Evolutionary conservation across 192 early-diverging fungal species (phyloP), one percentile per base, ranked within the genome.

Genomic region (Linnemannia elongata): DNA sequence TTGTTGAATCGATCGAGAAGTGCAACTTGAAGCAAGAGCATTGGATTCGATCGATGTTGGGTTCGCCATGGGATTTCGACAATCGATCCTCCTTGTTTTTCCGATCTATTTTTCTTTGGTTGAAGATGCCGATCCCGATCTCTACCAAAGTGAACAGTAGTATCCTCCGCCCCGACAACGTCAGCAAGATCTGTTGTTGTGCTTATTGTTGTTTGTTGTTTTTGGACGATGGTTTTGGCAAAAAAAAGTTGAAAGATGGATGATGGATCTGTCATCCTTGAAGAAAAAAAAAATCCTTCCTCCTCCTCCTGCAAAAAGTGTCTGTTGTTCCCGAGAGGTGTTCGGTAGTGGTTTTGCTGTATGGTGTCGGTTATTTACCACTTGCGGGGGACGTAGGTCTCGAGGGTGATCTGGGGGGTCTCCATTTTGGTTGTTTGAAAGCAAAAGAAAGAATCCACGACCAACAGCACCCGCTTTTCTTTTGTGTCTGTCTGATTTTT

Each of bases 381-480:
- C 85, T 87, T 87, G 85, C 85, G 85, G 85, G 85, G 85, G 80
- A 81, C 73, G 85, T 87, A 87, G 79, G 85, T 78, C 85, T 87
- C 85, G 76, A 87, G 85, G 80, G 85, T 87, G 72, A 87, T 80
- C 79, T 87, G 78, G 76, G 84, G 76, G 72, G 78, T 78, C 76
- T 87, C 85, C 85, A 86, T 77, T 76, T 72, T 86, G 54, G 42
- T 77, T 77, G 44, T 47, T 80, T 79, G 76, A 69, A 87, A 80
- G 82, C 77, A 83, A 83, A 77, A 60, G 82, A 75, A 78, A 33
- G 77, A 79, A 57, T 60, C 60, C 20, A 36, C 18, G 15, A 2
- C 24, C 22, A 42, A 18, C n/a, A 66, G 38, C 20, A 12, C 24
- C 36, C 70, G 1, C 10, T 45, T 24, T 75, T 70, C 42, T 81